Percentiles rank a stretch among this genome's conserved stretches.
Evolutionary conservation across 495 filamentous ascomycete genomes (phyloP).

Genomic region (Copromyces sp.): DNA sequence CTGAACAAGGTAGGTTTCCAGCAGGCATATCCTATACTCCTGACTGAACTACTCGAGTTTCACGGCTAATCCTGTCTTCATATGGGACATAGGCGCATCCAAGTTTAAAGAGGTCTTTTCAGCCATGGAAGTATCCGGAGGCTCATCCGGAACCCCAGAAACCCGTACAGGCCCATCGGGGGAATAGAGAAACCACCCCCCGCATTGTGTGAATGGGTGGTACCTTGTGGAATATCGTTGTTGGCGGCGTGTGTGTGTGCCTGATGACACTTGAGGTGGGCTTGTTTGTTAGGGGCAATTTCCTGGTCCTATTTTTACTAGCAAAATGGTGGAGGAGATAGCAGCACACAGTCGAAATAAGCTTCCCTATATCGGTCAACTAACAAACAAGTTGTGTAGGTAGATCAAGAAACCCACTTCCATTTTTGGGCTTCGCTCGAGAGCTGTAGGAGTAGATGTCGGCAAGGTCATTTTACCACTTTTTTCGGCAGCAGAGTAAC

Average conservation of each 20-base stretch:
- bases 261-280: not conserved
- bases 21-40: not conserved
- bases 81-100: constrained; percentile 17
- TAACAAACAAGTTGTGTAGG: not conserved
- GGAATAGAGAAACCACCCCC: not conserved
- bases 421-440: not conserved
- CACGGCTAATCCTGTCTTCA: not conserved
- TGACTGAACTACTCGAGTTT: not conserved
- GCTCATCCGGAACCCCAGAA: constrained; percentile 21
- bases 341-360: not conserved
- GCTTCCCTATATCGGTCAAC: not conserved
- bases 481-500: not conserved
- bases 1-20: constrained; percentile 25
- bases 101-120: constrained; percentile 33
- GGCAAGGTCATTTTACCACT: not conserved
- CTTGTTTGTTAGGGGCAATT: not conserved
- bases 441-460: not conserved
- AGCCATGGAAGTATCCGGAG: constrained; percentile 11
- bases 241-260: not conserved
- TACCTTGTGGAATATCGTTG: not conserved
- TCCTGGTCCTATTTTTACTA: not conserved
- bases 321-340: not conserved
- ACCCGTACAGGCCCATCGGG: constrained; percentile 1
- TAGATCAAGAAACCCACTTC: not conserved
- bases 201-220: not conserved